phyloP scores from a whole-genome alignment of 2,329 filamentous ascomycete genomes.

The Aspergillus alliaceus region DNA sequence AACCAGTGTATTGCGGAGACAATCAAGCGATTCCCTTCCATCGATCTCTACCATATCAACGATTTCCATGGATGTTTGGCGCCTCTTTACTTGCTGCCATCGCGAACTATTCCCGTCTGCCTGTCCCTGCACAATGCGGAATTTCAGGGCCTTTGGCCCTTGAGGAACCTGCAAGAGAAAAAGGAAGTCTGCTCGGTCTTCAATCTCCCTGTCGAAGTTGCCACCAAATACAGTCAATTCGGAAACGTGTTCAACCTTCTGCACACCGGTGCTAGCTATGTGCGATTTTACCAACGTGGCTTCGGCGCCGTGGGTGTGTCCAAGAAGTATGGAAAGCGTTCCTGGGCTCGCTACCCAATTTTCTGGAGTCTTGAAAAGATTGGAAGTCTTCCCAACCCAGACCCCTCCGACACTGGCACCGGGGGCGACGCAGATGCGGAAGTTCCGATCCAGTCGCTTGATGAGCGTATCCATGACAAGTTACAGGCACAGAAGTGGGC shows the following conservation, averaged over 20 bases:
- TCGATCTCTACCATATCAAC: constrained; percentile 67
- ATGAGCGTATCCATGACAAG: constrained; percentile 58
- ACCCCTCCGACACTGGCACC: constrained; percentile 63
- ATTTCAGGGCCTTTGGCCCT: constrained; percentile 69
- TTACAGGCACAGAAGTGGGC: constrained; percentile 68
- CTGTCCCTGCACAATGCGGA: constrained; percentile 69
- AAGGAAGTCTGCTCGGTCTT: constrained; percentile 66
- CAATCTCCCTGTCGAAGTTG: constrained; percentile 59
- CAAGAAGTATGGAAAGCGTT: constrained; percentile 67
- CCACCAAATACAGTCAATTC: constrained; percentile 64
- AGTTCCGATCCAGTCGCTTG: constrained; percentile 54
- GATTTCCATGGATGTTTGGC: constrained; percentile 65
- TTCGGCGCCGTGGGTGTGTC: constrained; percentile 69
- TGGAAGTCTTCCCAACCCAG: constrained; percentile 64
- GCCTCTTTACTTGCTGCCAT: constrained; percentile 63
- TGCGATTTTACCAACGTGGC: constrained; percentile 66
- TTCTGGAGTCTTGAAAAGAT: constrained; percentile 67
- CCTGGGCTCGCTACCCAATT: constrained; percentile 66
- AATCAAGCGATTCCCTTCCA: constrained; percentile 58
- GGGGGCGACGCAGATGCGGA: constrained; percentile 41
- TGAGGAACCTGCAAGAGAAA: constrained; percentile 61
- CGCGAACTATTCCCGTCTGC: constrained; percentile 59
- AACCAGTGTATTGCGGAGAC: constrained; percentile 68
- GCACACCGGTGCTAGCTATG: constrained; percentile 65
- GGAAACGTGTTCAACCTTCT: constrained; percentile 69